Base-by-base conservation (phyloP, 495 filamentous ascomycete genomes). In the Xylaria sp. region DNA sequence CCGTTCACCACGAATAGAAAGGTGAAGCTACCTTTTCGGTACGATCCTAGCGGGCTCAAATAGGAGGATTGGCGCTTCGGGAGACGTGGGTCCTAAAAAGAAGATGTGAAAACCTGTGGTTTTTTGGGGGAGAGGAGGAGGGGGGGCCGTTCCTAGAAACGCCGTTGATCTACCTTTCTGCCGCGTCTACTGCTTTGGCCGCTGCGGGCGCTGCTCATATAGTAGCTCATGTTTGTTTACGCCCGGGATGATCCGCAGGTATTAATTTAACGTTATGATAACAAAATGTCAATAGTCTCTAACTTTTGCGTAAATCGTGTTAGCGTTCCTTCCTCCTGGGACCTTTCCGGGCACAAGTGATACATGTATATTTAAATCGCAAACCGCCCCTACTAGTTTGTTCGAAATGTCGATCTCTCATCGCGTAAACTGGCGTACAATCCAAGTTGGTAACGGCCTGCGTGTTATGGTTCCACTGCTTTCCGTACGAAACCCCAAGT, bases 1-100 rank as follows among this genome's bases (percentile, higher is more conserved):
- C 80, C 75, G 59, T 80, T 83, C 24, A 83, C 76, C 0, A 80
- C 67, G 31, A 83, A 83, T 0, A 83, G 72, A 61, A 83, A 83
- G 24, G 69, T 43, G 37, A 64, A 46, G 24, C 61, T 64, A 5
- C 33, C 61, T 33, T 33, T 48, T 46, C 40, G 41, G 5, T 8
- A 7, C 19, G 26, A 6, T 9, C 21, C 17, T 21, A 37, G 5
- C 5, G 2, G 14, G 41, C 24, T 64, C 6, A 29, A 35, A 0
- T 1, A 4, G 29, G 26, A 12, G 40, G 41, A 31, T 3, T n/a
- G n/a, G n/a, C n/a, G n/a, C n/a, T n/a, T n/a, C n/a, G n/a, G n/a
- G n/a, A n/a, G n/a, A n/a, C n/a, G n/a, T n/a, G n/a, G n/a, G n/a
- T n/a, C n/a, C n/a, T n/a, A n/a, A n/a, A n/a, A n/a, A n/a, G n/a